A percentile compares a stretch with the other conserved stretches of the same genome.
These are phyloP conservation scores for Lactarius psammicola DNA, from an alignment of 768 basidiomycete genomes.

Conservation along the genomic window DNA sequence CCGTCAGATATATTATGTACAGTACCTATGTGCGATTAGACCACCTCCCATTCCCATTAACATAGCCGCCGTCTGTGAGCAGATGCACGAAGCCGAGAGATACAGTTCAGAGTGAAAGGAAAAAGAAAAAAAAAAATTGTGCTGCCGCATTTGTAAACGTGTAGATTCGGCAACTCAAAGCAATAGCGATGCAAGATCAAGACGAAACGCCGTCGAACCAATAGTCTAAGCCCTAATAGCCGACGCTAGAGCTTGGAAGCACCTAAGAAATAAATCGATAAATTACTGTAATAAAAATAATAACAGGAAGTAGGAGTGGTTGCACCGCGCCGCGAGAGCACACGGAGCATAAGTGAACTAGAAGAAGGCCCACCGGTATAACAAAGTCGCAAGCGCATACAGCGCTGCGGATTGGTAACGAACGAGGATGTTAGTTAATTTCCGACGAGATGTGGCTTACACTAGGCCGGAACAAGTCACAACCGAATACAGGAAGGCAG, in stretches of 20 bases:
- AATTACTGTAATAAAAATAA: neutral
- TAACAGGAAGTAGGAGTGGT: neutral
- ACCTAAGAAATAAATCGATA: neutral
- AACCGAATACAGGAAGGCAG: neutral
- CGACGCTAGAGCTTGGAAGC: constrained; percentile 7
- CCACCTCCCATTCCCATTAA: too few species aligned
- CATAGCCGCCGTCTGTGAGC: too few species aligned
- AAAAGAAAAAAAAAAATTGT: neutral
- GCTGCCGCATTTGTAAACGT: neutral
- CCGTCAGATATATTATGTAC: neutral
- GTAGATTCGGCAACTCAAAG: neutral
- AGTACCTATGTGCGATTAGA: neutral
- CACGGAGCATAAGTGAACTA: neutral
- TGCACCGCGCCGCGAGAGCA: neutral
- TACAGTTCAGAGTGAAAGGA: neutral
- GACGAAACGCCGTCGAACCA: constrained; percentile 13
- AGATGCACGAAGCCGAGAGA: too few species aligned
- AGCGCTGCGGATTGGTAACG: neutral
- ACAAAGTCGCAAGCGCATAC: neutral
- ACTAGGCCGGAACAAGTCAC: neutral
- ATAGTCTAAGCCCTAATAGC: neutral
- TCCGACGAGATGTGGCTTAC: neutral
- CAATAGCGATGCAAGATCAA: neutral
- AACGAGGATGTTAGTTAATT: constrained; percentile 5
- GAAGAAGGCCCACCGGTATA: neutral